Percentiles rank a stretch among this genome's conserved stretches.
phyloP scores from a whole-genome alignment of 1,284 basidiomycete species.

The Chiua sp. region DNA sequence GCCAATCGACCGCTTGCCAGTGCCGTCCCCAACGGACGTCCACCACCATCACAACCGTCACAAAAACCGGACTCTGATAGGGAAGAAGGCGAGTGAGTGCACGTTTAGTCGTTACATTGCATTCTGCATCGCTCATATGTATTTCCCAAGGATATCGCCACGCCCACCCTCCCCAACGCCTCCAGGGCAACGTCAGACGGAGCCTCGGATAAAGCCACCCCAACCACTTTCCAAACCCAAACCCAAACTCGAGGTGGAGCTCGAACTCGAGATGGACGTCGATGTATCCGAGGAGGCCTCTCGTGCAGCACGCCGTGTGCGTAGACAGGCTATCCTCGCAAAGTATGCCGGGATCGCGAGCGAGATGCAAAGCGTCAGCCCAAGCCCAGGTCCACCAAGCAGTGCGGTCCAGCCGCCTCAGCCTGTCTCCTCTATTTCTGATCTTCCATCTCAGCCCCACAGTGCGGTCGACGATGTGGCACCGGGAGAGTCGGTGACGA shows the following conservation, averaged over 20 bases:
- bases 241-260: slow-evolving; percentile 46
- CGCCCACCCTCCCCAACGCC: slow-evolving; percentile 36
- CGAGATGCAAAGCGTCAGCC: slow-evolving; percentile 47
- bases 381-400: slow-evolving; percentile 64
- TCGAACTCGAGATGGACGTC: slow-evolving; percentile 64
- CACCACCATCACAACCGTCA: slow-evolving; percentile 17
- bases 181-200: slow-evolving; percentile 25
- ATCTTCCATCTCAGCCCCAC: slow-evolving; percentile 62
- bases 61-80: slow-evolving; percentile 56
- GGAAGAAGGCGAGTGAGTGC: slow-evolving; percentile 83
- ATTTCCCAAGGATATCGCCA: slow-evolving; percentile 63
- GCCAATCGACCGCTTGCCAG: slow-evolving; percentile 16
- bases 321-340: slow-evolving; percentile 85
- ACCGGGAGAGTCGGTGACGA: slow-evolving; percentile 12
- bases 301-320: slow-evolving; percentile 80
- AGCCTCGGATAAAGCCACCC: slow-evolving; percentile 31
- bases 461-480: slow-evolving; percentile 43
- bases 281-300: slow-evolving; percentile 72
- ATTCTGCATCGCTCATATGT: slow-evolving; percentile 12
- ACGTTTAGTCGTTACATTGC: slow-evolving; percentile 23
- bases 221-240: slow-evolving; percentile 32
- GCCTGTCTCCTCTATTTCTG: slow-evolving; percentile 60
- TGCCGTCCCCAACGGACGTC: slow-evolving; percentile 25
- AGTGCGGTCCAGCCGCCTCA: too few relatives aligned
- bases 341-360: slow-evolving; percentile 70